phyloP scores from a whole-genome alignment of 441 rosid genomes.

The Populus trichocarpa region DNA sequence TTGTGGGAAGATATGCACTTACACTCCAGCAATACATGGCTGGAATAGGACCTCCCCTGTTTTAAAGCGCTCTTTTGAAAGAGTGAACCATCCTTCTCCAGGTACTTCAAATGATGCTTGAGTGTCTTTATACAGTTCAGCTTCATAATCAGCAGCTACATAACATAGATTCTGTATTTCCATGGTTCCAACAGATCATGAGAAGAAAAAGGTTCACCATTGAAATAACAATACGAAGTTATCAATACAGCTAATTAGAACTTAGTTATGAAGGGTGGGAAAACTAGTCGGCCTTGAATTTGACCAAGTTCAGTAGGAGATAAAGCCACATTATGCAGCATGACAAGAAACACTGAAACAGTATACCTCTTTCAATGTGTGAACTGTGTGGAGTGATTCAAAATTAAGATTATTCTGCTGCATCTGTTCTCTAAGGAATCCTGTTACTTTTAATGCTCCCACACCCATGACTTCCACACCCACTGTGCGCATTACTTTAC shows the following conservation, averaged over 20 bases:
- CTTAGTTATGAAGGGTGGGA: neutral
- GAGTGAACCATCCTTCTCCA: conserved; percentile 81
- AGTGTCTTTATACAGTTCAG: conserved; percentile 61
- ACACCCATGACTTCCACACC: conserved; percentile 81
- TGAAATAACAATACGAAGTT: neutral
- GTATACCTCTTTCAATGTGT: conserved; percentile 80
- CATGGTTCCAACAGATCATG: conserved; percentile 21
- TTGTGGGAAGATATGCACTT: conserved; percentile 29
- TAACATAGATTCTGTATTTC: conserved; percentile 72
- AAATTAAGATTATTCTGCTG: conserved; percentile 63
- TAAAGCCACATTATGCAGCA: neutral
- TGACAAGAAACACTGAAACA: neutral
- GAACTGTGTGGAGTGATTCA: conserved; percentile 76
- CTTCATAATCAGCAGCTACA: conserved; percentile 76
- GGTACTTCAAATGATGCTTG: conserved; percentile 57
- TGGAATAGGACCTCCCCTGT: conserved; percentile 90
- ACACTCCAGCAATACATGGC: conserved; percentile 83
- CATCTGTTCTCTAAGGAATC: conserved; percentile 78
- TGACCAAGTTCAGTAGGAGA: neutral
- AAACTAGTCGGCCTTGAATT: neutral
- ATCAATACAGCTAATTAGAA: neutral
- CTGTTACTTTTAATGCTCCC: conserved; percentile 86
- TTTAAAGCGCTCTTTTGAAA: conserved; percentile 79
- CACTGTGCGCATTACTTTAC: conserved; percentile 82
- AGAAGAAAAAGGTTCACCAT: neutral